These are phyloP conservation scores for Wickerhamiella siamensis DNA, from an alignment of 805 yeast species.

Conservation along the genomic window DNA sequence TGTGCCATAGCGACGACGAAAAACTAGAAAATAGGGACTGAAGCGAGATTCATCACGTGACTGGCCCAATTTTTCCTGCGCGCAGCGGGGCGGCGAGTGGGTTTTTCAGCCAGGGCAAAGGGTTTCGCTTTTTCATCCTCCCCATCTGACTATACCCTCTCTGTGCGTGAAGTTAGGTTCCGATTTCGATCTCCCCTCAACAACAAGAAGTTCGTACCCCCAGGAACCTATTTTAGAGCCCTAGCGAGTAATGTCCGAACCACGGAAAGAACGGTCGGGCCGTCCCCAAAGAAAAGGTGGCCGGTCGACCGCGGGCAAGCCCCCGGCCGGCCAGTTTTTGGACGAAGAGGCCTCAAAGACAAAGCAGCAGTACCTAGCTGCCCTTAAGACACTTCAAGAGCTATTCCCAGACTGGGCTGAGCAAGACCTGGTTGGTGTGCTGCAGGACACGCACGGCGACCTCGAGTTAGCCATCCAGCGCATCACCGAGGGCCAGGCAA, in stretches of 20 bases:
- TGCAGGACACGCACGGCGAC: slow-evolving; percentile 57
- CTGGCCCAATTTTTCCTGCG: too few relatives aligned
- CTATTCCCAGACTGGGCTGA: slow-evolving; percentile 90
- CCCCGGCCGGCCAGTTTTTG: slow-evolving; percentile 6
- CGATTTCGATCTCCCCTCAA: not conserved
- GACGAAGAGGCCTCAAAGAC: slow-evolving; percentile 23
- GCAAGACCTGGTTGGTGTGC: slow-evolving; percentile 65
- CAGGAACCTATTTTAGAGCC: not conserved
- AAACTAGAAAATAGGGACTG: too few relatives aligned
- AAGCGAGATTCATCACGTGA: too few relatives aligned
- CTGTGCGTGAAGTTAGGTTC: not conserved
- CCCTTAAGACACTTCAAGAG: slow-evolving; percentile 51
- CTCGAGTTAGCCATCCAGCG: slow-evolving; percentile 70
- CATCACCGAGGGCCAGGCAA: slow-evolving; percentile 78
- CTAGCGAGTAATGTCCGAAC: slow-evolving; percentile 3
- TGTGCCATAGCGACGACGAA: too few relatives aligned
- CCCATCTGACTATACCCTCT: not conserved
- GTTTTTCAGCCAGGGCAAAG: not conserved
- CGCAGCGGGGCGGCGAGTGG: too few relatives aligned
- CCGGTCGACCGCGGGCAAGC: slow-evolving; percentile 5
- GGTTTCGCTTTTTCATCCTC: not conserved
- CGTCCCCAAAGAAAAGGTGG: slow-evolving; percentile 5
- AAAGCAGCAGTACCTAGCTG: slow-evolving; percentile 20
- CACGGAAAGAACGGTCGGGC: slow-evolving; percentile 7
- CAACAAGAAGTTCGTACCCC: not conserved